A percentile compares a stretch with the other conserved stretches of the same genome.
Conservation (phyloP, 2,329 filamentous ascomycete genomes). For the Annulohypoxylon truncatum region DNA sequence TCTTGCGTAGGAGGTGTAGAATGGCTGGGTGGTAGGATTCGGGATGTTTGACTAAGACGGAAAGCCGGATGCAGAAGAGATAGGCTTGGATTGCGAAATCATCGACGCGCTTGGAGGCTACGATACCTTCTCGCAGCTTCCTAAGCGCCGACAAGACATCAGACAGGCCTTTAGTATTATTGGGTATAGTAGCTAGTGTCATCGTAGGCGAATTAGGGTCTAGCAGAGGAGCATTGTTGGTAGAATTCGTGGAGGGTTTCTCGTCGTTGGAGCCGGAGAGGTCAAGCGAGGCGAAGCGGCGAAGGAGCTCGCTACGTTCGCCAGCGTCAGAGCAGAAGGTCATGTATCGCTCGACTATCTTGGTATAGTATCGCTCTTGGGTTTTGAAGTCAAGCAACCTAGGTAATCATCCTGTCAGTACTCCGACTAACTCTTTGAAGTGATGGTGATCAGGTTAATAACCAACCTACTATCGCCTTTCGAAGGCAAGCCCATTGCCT, state of each 20-base stretch:
- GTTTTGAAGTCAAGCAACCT: conserved; percentile 79
- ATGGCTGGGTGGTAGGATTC: conserved; percentile 93
- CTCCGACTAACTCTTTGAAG: not conserved
- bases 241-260: conserved; percentile 47
- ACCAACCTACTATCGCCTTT: conserved; percentile 87
- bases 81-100: conserved; percentile 89
- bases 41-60: conserved; percentile 82
- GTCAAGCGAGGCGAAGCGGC: conserved; percentile 76
- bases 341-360: conserved; percentile 90
- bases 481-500: conserved; percentile 85
- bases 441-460: conserved; percentile 13
- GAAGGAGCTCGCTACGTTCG: conserved; percentile 77
- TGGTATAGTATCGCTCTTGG: conserved; percentile 88
- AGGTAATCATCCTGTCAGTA: conserved; percentile 19
- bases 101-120: conserved; percentile 80
- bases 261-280: conserved; percentile 52
- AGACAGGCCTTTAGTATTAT: conserved; percentile 72
- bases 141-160: conserved; percentile 85
- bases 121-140: conserved; percentile 90
- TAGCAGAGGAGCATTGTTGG: conserved; percentile 15
- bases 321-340: conserved; percentile 83
- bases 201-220: conserved; percentile 35
- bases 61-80: conserved; percentile 88
- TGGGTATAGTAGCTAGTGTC: conserved; percentile 43
- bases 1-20: conserved; percentile 76